Conservation (phyloP, 177 flowering plant genomes). For the Vitis hybrid region DNA sequence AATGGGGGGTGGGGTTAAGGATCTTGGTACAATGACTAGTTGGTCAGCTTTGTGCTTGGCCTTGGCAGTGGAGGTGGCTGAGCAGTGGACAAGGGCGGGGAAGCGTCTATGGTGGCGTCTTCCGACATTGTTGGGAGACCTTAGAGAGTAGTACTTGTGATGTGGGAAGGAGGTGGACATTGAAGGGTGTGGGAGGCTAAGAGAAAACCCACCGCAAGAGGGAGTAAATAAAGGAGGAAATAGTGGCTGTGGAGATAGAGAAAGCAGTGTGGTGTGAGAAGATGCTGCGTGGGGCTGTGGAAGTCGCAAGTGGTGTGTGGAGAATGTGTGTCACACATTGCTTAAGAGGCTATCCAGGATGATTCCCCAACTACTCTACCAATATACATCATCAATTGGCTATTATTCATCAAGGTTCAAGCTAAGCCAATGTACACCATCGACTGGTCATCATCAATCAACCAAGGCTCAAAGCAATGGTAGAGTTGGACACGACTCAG, state of each 20-base stretch:
- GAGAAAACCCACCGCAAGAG: conserved; percentile 2
- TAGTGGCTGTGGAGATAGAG: background rate
- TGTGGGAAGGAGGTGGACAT: conserved; percentile 43
- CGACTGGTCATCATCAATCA: too few relatives aligned
- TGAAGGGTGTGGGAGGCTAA: background rate
- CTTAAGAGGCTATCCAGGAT: background rate
- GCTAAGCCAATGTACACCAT: too few relatives aligned
- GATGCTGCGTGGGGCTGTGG: conserved; percentile 26
- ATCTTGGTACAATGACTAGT: conserved; percentile 8
- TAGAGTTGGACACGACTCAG: too few relatives aligned
- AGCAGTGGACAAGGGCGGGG: conserved; percentile 10
- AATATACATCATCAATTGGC: too few relatives aligned
- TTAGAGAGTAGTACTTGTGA: conserved; percentile 13
- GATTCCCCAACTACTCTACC: too few relatives aligned
- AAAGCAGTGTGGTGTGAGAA: conserved; percentile 15
- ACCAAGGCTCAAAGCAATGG: too few relatives aligned
- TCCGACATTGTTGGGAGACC: conserved; percentile 9
- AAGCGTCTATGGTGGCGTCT: background rate
- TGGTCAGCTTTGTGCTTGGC: background rate
- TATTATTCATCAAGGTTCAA: too few relatives aligned
- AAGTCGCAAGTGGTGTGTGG: conserved; percentile 8
- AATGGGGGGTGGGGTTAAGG: background rate
- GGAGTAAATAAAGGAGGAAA: background rate
- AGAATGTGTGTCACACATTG: conserved; percentile 1
- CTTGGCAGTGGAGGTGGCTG: conserved; percentile 16